Evolutionary conservation across 306 rosid species (phyloP).

Genomic region (cucumber (Cucumis sativus)): Cucumber_9930_V3 NC_026655.2:3312501-3313000

Average conservation of each 20-base stretch:
- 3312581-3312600: too few relatives aligned
- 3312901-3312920: not conserved
- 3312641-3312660: slow-evolving; percentile 59
- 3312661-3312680: slow-evolving; percentile 83
- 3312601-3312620: slow-evolving; percentile 28
- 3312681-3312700: slow-evolving; percentile 48
- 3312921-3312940: not conserved
- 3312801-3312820: slow-evolving; percentile 57
- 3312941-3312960: not conserved
- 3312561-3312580: too few relatives aligned
- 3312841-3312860: not conserved
- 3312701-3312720: slow-evolving; percentile 76
- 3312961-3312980: too few relatives aligned
- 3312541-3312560: too few relatives aligned
- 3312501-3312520: too few relatives aligned
- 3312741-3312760: slow-evolving; percentile 55
- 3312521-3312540: too few relatives aligned
- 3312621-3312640: slow-evolving; percentile 92
- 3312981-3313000: too few relatives aligned
- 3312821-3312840: not conserved
- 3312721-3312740: slow-evolving; percentile 61
- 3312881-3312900: not conserved
- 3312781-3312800: slow-evolving; percentile 80
- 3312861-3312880: not conserved
- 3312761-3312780: slow-evolving; percentile 64